Percentiles rank a stretch among this genome's conserved stretches.
phyloP scores from a whole-genome alignment of 176 grass and related monocot species.

The Avena sativa region DNA sequence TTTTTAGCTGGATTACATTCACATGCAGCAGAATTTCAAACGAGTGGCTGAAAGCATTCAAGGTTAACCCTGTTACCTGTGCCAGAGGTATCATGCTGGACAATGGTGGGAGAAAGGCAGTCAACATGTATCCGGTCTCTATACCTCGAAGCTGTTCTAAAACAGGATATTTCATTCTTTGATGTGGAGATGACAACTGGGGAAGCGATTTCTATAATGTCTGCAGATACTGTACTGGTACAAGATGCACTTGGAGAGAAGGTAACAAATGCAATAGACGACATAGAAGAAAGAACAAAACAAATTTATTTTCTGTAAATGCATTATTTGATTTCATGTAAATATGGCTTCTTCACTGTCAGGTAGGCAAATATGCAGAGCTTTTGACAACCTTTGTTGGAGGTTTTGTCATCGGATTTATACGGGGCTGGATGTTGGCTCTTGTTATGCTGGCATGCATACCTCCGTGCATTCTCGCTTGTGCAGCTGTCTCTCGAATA shows the following conservation, averaged over 20 bases:
- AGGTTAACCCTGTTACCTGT: conserved; percentile 30
- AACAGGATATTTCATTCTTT: conserved; percentile 65
- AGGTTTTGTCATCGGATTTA: conserved; percentile 75
- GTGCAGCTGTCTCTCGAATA: conserved; percentile 55
- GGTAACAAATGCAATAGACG: conserved; percentile 38
- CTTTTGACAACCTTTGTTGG: conserved; percentile 64
- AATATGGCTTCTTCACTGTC: conserved; percentile 26
- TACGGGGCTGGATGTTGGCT: conserved; percentile 71
- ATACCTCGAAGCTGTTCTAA: conserved; percentile 55
- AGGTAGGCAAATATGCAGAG: conserved; percentile 80
- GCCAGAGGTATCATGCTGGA: conserved; percentile 69
- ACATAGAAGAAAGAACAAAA: neutral
- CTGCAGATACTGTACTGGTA: conserved; percentile 54
- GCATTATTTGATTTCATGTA: neutral
- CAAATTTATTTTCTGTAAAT: neutral
- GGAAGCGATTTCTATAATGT: conserved; percentile 56
- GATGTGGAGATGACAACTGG: conserved; percentile 69
- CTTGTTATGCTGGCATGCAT: conserved; percentile 67
- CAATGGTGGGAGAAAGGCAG: conserved; percentile 65
- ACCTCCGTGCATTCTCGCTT: conserved; percentile 62
- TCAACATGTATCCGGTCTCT: conserved; percentile 49
- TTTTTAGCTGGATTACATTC: neutral
- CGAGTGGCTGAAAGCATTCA: conserved; percentile 4
- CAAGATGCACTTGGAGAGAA: conserved; percentile 71
- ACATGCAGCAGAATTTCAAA: conserved; percentile 25